These are phyloP conservation scores for Suhomyces choctaworum DNA, from an alignment of 1,139 yeast genomes.

Conservation along the genomic window DNA sequence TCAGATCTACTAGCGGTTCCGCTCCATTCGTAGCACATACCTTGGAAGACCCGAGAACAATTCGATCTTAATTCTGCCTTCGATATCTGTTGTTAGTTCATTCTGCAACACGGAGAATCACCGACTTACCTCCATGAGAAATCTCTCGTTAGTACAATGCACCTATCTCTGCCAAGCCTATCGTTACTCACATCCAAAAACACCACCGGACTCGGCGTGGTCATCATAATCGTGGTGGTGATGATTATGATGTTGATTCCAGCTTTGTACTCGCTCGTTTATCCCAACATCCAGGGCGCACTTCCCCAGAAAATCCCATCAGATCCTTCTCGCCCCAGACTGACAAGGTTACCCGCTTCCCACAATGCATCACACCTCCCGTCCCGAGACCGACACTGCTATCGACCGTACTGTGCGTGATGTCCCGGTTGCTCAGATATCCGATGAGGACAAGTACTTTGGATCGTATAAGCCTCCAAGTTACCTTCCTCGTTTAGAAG, in stretches of 20 bases:
- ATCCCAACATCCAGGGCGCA: slow-evolving; percentile 4
- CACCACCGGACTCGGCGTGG: slow-evolving; percentile 26
- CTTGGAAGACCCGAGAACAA: slow-evolving; percentile 43
- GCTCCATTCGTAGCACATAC: slow-evolving; percentile 20
- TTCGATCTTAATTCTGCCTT: slow-evolving; percentile 41
- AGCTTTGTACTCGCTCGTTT: too few species aligned
- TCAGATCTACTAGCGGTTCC: background rate
- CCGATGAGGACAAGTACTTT: slow-evolving; percentile 79
- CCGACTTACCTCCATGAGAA: slow-evolving; percentile 17
- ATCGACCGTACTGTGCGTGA: slow-evolving; percentile 76
- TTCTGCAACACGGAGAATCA: background rate
- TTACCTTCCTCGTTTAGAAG: slow-evolving; percentile 63
- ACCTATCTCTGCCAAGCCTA: too few species aligned
- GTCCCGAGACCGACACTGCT: slow-evolving; percentile 71
- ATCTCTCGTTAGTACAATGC: slow-evolving; percentile 21
- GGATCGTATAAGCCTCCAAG: slow-evolving; percentile 68
- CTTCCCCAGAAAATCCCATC: slow-evolving; percentile 4
- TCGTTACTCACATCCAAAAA: slow-evolving; percentile 36
- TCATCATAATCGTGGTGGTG: too few species aligned
- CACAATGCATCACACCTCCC: slow-evolving; percentile 52
- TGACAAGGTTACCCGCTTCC: background rate
- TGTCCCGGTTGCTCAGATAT: slow-evolving; percentile 72
- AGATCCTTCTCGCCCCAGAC: background rate
- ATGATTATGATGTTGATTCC: too few species aligned
- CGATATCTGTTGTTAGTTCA: slow-evolving; percentile 1